Percentiles rank a stretch among this genome's conserved stretches.
These are phyloP conservation scores for Salvia hispanica DNA, from an alignment of 257 asterid genomes.

Conservation along the genomic window DNA sequence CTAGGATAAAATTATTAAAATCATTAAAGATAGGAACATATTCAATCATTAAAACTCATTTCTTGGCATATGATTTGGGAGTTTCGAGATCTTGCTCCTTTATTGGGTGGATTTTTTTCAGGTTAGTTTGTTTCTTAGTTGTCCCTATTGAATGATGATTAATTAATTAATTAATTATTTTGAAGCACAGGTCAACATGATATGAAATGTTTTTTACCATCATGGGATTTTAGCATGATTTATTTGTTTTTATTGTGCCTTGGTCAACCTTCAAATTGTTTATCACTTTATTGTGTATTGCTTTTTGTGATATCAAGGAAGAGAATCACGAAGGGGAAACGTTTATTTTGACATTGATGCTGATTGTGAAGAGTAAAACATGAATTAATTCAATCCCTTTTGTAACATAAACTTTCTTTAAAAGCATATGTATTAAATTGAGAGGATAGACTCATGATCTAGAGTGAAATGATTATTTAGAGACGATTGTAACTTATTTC, in stretches of 20 bases:
- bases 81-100: conserved; percentile 47
- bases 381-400: conserved; percentile 1
- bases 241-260: not conserved
- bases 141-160: conserved; percentile 24
- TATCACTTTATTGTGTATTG: conserved; percentile 15
- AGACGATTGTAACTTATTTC: conserved; percentile 10
- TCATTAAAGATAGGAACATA: too few species aligned
- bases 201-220: not conserved
- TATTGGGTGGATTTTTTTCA: conserved; percentile 34
- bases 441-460: not conserved
- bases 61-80: conserved; percentile 52
- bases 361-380: not conserved
- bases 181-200: not conserved
- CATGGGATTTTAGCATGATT: too few species aligned
- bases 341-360: conserved; percentile 20
- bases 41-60: too few species aligned
- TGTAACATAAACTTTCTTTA: conserved; percentile 31
- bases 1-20: too few species aligned
- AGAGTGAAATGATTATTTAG: not conserved
- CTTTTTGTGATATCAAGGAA: conserved; percentile 20
- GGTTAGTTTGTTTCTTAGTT: conserved; percentile 30
- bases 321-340: conserved; percentile 13
- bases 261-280: conserved; percentile 16
- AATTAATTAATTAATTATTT: too few species aligned
- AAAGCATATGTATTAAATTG: not conserved